A percentile compares a stretch with the other conserved stretches of the same genome.
Evolutionary conservation across 495 filamentous ascomycete species (phyloP).

Genomic region (Daldinia grandis): DNA sequence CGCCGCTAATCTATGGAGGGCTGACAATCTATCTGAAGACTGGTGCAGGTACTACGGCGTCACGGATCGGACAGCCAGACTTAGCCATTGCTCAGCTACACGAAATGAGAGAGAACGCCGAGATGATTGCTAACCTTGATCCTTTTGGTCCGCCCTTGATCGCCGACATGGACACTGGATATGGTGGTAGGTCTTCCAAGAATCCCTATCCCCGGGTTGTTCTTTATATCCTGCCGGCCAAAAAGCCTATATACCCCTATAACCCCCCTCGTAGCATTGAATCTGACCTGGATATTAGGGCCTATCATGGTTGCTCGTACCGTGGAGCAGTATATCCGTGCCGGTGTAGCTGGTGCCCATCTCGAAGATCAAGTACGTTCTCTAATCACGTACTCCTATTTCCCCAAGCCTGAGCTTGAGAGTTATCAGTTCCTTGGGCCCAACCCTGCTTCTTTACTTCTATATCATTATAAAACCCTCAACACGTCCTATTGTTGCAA

Average conservation of each 20-base stretch:
- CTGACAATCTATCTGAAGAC: constrained; percentile 54
- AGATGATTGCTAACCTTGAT: constrained; percentile 72
- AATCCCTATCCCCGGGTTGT: too few species aligned
- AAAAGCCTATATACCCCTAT: too few species aligned
- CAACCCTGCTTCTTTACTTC: neutral
- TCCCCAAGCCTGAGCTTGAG: neutral
- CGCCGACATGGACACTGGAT: constrained; percentile 72
- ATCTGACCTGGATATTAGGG: constrained; percentile 43
- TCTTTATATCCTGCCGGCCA: too few species aligned
- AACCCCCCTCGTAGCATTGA: neutral
- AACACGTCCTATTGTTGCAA: too few species aligned
- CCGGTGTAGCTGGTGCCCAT: constrained; percentile 72
- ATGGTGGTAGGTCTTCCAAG: constrained; percentile 55
- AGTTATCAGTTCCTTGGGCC: neutral
- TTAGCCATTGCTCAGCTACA: constrained; percentile 67
- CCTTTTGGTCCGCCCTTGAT: constrained; percentile 66
- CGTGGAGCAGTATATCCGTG: constrained; percentile 68
- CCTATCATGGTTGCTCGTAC: constrained; percentile 68
- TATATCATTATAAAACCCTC: neutral
- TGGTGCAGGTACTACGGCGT: constrained; percentile 71
- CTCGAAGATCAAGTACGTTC: constrained; percentile 72
- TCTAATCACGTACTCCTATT: neutral
- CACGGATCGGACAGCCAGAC: constrained; percentile 68
- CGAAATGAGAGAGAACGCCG: constrained; percentile 70
- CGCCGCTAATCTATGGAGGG: neutral